Evolutionary conservation across 2,329 filamentous ascomycete genomes (phyloP).

Genomic region (Tolypocladium ovalisporum): DNA sequence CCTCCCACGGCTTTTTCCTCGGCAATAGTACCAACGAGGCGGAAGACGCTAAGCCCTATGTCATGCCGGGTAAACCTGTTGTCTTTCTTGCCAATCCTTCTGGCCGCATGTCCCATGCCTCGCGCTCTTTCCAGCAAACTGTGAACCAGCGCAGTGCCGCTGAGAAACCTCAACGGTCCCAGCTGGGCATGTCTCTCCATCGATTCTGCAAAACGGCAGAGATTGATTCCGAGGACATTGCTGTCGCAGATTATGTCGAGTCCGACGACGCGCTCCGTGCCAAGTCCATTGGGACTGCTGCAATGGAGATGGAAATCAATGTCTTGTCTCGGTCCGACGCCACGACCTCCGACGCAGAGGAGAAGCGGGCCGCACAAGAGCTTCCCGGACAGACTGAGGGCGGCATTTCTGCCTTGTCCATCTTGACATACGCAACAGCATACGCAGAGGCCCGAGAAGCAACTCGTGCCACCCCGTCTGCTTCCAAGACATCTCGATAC

Average conservation of each 20-base stretch:
- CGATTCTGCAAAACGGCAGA: conserved; percentile 25
- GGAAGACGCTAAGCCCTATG: conserved; percentile 26
- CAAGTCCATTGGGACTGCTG: conserved; percentile 24
- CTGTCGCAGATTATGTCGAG: conserved; percentile 19
- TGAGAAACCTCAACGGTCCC: conserved; percentile 21
- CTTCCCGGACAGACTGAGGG: conserved; percentile 10
- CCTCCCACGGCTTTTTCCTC: conserved; percentile 41
- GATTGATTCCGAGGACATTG: conserved; percentile 21
- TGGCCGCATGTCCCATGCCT: conserved; percentile 37
- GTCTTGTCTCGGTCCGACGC: conserved; percentile 16
- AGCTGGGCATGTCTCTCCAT: conserved; percentile 22
- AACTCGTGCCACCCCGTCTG: conserved; percentile 12
- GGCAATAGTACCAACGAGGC: conserved; percentile 33
- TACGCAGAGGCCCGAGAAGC: conserved; percentile 18
- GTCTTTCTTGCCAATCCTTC: conserved; percentile 36
- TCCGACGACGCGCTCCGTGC: conserved; percentile 21
- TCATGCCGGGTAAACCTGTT: conserved; percentile 35
- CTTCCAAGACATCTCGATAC: conserved; percentile 21
- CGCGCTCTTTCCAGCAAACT: conserved; percentile 29
- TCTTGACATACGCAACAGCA: conserved; percentile 19
- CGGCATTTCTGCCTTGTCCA: conserved; percentile 17
- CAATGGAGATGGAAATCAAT: conserved; percentile 18
- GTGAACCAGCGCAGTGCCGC: conserved; percentile 21
- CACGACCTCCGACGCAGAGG: conserved; percentile 12
- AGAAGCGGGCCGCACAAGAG: conserved; percentile 15